These are phyloP conservation scores for Cicer bijugum DNA, from an alignment of 306 rosid genomes.

Conservation along the genomic window DNA sequence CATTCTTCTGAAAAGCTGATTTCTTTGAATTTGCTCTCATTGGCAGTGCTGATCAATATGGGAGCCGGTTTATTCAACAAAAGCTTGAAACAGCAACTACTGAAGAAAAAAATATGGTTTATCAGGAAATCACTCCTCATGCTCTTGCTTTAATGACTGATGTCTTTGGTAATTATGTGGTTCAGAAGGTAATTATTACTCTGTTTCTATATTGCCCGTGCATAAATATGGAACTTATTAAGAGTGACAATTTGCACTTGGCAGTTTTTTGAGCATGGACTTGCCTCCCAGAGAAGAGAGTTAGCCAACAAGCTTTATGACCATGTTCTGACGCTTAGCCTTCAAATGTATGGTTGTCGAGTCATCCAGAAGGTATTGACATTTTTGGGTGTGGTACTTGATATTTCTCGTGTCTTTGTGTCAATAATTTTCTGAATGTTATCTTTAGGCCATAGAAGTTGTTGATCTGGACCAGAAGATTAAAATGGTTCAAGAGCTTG, in stretches of 20 bases:
- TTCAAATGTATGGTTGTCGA: conserved; percentile 99
- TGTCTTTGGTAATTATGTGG: conserved; percentile 95
- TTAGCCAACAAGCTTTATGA: conserved; percentile 82
- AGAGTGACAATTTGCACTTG: conserved; percentile 32
- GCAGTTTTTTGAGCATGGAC: conserved; percentile 98
- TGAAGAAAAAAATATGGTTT: conserved; percentile 92
- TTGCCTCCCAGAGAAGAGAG: conserved; percentile 85
- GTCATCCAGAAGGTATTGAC: conserved; percentile 90
- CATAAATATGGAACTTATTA: conserved; percentile 18
- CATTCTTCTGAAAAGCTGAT: background rate
- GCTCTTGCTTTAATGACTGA: conserved; percentile 95
- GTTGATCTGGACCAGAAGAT: conserved; percentile 93
- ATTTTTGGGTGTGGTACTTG: conserved; percentile 15
- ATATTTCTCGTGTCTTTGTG: background rate
- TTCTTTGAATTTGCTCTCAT: conserved; percentile 33
- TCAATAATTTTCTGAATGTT: conserved; percentile 18
- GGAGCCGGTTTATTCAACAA: conserved; percentile 84
- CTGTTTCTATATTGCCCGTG: background rate
- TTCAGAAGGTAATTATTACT: conserved; percentile 72
- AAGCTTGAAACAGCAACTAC: conserved; percentile 67
- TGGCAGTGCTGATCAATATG: conserved; percentile 89
- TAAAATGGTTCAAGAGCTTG: conserved; percentile 91
- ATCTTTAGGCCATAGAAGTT: conserved; percentile 89
- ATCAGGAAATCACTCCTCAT: conserved; percentile 94
- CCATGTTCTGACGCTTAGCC: conserved; percentile 87